phyloP scores from a whole-genome alignment of 2,329 filamentous ascomycete species.

The Achaetomium macrosporum region DNA sequence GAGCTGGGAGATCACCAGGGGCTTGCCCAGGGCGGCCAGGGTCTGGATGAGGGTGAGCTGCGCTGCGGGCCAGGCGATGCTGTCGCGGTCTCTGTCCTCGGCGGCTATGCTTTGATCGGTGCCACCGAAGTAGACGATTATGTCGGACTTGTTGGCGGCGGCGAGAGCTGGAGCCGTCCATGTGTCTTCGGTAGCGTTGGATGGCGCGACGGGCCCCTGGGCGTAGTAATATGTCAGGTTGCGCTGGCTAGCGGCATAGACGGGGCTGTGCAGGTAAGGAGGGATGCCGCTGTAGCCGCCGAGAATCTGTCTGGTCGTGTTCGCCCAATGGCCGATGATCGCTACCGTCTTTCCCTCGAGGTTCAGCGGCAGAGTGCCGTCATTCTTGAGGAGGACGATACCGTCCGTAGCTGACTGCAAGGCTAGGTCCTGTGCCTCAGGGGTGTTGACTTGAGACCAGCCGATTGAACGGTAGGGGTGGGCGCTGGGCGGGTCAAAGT shows the following conservation, averaged over 20 bases:
- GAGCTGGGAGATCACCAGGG: conserved; percentile 45
- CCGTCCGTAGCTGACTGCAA: conserved; percentile 46
- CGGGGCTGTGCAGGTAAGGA: conserved; percentile 41
- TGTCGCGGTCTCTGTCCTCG: conserved; percentile 46
- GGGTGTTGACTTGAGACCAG: conserved; percentile 50
- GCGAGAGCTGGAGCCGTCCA: conserved; percentile 32
- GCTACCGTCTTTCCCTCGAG: conserved; percentile 39
- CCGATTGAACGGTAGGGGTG: conserved; percentile 43
- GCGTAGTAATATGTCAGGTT: conserved; percentile 25
- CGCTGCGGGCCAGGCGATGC: conserved; percentile 46
- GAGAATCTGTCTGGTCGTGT: conserved; percentile 37
- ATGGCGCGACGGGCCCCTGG: conserved; percentile 25
- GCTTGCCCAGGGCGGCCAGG: conserved; percentile 40
- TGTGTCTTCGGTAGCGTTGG: conserved; percentile 22
- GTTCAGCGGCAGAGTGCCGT: conserved; percentile 41
- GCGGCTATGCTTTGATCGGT: conserved; percentile 47
- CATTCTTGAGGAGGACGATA: conserved; percentile 47
- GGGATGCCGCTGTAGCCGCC: conserved; percentile 54
- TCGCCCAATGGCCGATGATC: conserved; percentile 50
- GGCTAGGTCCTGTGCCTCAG: conserved; percentile 49
- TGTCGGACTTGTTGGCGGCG: conserved; percentile 41
- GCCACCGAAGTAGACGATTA: conserved; percentile 51
- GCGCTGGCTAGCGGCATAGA: conserved; percentile 44
- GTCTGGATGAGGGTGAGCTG: conserved; percentile 46
- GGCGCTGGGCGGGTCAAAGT: conserved; percentile 25